These are phyloP conservation scores for Scutellaria minor DNA, from an alignment of 257 asterid genomes.

Conservation along the genomic window DNA sequence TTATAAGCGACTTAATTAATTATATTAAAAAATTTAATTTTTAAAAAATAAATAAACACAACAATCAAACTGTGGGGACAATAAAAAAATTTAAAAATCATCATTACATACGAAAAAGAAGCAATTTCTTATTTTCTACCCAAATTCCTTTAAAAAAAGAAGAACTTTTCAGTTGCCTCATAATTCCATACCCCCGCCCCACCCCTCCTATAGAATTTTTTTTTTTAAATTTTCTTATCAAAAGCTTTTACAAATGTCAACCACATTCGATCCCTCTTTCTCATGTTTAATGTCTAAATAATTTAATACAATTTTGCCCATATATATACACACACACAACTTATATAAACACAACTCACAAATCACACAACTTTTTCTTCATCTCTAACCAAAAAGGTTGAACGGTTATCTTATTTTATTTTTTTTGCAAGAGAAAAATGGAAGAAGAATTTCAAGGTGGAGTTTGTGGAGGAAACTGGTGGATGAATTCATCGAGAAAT, in stretches of 20 bases:
- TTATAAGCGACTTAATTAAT: slow-evolving; percentile 33
- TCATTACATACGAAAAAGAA: slow-evolving; percentile 16
- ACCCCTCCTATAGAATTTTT: not conserved
- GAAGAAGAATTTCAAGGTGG: slow-evolving; percentile 73
- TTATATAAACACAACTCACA: no score
- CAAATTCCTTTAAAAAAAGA: slow-evolving; percentile 6
- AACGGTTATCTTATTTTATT: not conserved
- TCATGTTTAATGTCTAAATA: not conserved
- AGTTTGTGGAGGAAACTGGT: slow-evolving; percentile 76
- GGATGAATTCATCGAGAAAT: slow-evolving; percentile 56
- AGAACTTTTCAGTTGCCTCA: slow-evolving; percentile 21
- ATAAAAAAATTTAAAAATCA: not conserved
- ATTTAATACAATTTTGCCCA: not conserved
- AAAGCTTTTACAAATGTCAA: slow-evolving; percentile 49
- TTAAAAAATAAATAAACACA: slow-evolving; percentile 22
- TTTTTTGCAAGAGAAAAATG: slow-evolving; percentile 41
- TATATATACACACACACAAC: slow-evolving; percentile 32
- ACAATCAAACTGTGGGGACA: slow-evolving; percentile 33
- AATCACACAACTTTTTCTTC: no score
- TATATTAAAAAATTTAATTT: slow-evolving; percentile 8
- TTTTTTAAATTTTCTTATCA: not conserved
- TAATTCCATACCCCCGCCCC: slow-evolving; percentile 9
- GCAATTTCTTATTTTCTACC: slow-evolving; percentile 27
- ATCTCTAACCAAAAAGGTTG: slow-evolving; percentile 1
- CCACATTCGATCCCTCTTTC: slow-evolving; percentile 41